phyloP scores from a whole-genome alignment of 2,329 filamentous ascomycete genomes.

The Neofusicoccum ribis region DNA sequence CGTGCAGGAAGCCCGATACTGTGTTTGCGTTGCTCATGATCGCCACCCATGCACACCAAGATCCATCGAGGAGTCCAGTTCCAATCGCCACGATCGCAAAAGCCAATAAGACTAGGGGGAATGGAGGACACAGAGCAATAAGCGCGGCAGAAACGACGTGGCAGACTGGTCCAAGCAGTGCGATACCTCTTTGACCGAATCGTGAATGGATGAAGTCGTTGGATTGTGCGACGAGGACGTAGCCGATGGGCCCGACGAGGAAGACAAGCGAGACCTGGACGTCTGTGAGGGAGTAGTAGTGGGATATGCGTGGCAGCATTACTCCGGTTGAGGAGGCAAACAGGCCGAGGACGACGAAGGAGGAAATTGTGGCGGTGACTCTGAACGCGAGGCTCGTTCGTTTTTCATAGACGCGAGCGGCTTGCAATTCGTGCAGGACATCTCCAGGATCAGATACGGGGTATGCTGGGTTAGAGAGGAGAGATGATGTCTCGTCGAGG shows the following conservation, averaged over 20 bases:
- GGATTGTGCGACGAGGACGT: slow-evolving; percentile 43
- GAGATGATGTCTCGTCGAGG: background rate
- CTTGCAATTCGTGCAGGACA: background rate
- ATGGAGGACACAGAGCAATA: slow-evolving; percentile 33
- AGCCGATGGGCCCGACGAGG: slow-evolving; percentile 46
- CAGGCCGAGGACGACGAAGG: slow-evolving; percentile 57
- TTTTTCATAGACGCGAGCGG: background rate
- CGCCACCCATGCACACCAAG: slow-evolving; percentile 50
- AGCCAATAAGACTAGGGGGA: slow-evolving; percentile 34
- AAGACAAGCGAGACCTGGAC: slow-evolving; percentile 49
- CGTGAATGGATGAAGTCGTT: slow-evolving; percentile 42
- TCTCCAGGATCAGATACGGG: background rate
- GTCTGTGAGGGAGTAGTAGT: slow-evolving; percentile 45
- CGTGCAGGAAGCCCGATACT: slow-evolving; percentile 44
- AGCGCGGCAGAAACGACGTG: slow-evolving; percentile 36
- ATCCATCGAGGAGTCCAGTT: slow-evolving; percentile 44
- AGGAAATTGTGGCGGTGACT: slow-evolving; percentile 57
- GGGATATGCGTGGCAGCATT: slow-evolving; percentile 39
- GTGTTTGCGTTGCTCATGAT: slow-evolving; percentile 42
- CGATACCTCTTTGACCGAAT: slow-evolving; percentile 47
- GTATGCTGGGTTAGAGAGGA: background rate
- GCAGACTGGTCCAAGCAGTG: slow-evolving; percentile 40
- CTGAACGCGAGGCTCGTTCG: slow-evolving; percentile 30
- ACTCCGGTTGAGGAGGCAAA: slow-evolving; percentile 34
- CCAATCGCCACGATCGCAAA: slow-evolving; percentile 40